These are phyloP conservation scores for Zelopaecilomyces penicillatus DNA, from an alignment of 2,329 filamentous ascomycete genomes.

Conservation along the genomic window DNA sequence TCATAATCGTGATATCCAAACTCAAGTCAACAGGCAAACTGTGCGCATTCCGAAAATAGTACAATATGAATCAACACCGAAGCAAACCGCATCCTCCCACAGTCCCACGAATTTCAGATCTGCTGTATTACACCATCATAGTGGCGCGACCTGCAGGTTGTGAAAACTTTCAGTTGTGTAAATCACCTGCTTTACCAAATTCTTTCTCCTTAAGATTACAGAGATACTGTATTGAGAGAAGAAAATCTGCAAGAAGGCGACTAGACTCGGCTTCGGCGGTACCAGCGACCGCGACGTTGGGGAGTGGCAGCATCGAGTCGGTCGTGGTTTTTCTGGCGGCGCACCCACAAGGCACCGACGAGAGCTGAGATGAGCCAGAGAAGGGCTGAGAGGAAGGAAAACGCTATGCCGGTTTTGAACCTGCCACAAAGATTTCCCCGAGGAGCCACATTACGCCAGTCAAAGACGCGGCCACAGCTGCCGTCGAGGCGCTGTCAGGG, in stretches of 20 bases:
- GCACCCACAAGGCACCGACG: slow-evolving; percentile 48
- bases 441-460: slow-evolving; percentile 49
- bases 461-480: slow-evolving; percentile 48
- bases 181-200: too few relatives aligned
- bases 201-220: too few relatives aligned
- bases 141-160: too few relatives aligned
- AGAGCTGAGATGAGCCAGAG: slow-evolving; percentile 60
- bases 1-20: too few relatives aligned
- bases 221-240: too few relatives aligned
- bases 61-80: too few relatives aligned
- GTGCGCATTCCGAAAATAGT: too few relatives aligned
- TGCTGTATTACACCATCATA: too few relatives aligned
- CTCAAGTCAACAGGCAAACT: too few relatives aligned
- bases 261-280: slow-evolving; percentile 35
- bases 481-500: slow-evolving; percentile 31
- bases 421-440: slow-evolving; percentile 49
- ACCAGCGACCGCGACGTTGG: slow-evolving; percentile 32
- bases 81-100: too few relatives aligned
- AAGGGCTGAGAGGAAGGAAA: slow-evolving; percentile 62
- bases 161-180: too few relatives aligned
- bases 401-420: slow-evolving; percentile 64
- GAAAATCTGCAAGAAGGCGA: not conserved
- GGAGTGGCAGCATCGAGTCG: slow-evolving; percentile 21
- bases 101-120: too few relatives aligned
- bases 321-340: slow-evolving; percentile 29